A percentile compares a stretch with the other conserved stretches of the same genome.
These are phyloP conservation scores for Cladosporium sp. DNA, from an alignment of 2,329 filamentous ascomycete genomes.

Conservation along the genomic window DNA sequence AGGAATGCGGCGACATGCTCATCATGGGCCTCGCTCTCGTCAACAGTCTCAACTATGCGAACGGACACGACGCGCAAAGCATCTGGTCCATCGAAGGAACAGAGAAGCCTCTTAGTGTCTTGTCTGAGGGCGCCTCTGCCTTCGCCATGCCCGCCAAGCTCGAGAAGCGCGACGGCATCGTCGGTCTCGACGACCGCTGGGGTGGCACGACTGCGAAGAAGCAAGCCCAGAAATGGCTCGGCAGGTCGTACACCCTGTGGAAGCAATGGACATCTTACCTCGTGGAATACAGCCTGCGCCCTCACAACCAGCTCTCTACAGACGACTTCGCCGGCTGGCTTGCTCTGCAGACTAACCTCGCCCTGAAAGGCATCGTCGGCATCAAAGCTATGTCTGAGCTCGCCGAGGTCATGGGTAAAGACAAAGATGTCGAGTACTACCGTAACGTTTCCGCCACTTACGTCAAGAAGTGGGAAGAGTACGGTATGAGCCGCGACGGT, in stretches of 20 bases:
- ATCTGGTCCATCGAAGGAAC: slow-evolving; percentile 48
- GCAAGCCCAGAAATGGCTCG: slow-evolving; percentile 59
- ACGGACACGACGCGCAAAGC: slow-evolving; percentile 51
- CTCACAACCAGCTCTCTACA: slow-evolving; percentile 70
- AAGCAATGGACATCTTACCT: slow-evolving; percentile 75
- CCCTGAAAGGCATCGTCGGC: slow-evolving; percentile 76
- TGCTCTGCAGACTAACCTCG: slow-evolving; percentile 73
- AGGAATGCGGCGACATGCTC: slow-evolving; percentile 76
- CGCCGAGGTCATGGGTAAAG: slow-evolving; percentile 54
- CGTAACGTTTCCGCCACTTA: slow-evolving; percentile 57
- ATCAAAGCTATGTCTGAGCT: slow-evolving; percentile 73
- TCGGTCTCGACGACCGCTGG: slow-evolving; percentile 57
- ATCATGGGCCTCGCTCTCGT: slow-evolving; percentile 59
- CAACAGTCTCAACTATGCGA: slow-evolving; percentile 63
- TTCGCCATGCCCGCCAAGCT: slow-evolving; percentile 39
- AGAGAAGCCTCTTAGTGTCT: slow-evolving; percentile 16
- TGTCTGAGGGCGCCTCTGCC: slow-evolving; percentile 39
- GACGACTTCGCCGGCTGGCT: slow-evolving; percentile 79
- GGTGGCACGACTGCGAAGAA: slow-evolving; percentile 48
- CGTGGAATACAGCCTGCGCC: slow-evolving; percentile 67
- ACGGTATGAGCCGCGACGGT: slow-evolving; percentile 62
- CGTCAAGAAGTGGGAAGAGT: slow-evolving; percentile 64
- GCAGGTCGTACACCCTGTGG: slow-evolving; percentile 63
- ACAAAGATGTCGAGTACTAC: slow-evolving; percentile 53
- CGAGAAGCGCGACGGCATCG: slow-evolving; percentile 45